Conservation (phyloP, 306 rosid species). For the Inga oerstediana region DNA sequence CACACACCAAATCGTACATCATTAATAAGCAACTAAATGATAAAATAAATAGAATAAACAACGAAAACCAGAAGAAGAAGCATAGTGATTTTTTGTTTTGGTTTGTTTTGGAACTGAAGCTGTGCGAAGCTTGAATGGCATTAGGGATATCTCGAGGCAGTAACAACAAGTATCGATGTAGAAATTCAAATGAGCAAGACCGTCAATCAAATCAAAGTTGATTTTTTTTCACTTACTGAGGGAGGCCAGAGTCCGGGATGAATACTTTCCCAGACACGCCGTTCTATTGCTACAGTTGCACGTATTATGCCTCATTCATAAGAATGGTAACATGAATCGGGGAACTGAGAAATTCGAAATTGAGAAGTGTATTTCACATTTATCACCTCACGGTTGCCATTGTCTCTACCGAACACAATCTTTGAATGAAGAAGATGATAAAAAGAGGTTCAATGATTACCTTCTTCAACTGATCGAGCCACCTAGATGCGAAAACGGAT, state of each 20-base stretch:
- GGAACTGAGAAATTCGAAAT: too few species aligned
- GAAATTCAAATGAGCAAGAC: not conserved
- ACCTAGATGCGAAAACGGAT: constrained; percentile 33
- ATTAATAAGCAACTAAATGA: not conserved
- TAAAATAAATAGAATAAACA: not conserved
- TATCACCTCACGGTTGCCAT: too few species aligned
- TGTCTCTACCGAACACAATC: too few species aligned
- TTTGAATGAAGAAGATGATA: too few species aligned
- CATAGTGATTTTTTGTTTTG: not conserved
- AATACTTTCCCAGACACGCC: not conserved
- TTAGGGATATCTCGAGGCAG: not conserved
- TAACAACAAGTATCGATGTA: not conserved
- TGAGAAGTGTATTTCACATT: too few species aligned
- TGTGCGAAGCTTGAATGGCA: not conserved
- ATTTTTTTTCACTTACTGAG: too few species aligned
- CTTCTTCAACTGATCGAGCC: constrained; percentile 31
- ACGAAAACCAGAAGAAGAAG: not conserved
- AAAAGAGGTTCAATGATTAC: constrained; percentile 30
- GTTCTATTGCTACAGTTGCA: not conserved
- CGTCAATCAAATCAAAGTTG: not conserved
- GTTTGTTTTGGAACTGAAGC: not conserved
- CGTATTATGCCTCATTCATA: too few species aligned
- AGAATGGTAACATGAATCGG: too few species aligned
- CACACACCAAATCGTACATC: not conserved
- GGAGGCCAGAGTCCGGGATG: not conserved